These are phyloP conservation scores for Typha latifolia DNA, from an alignment of 176 grass and related monocot species.

Conservation along the genomic window DNA sequence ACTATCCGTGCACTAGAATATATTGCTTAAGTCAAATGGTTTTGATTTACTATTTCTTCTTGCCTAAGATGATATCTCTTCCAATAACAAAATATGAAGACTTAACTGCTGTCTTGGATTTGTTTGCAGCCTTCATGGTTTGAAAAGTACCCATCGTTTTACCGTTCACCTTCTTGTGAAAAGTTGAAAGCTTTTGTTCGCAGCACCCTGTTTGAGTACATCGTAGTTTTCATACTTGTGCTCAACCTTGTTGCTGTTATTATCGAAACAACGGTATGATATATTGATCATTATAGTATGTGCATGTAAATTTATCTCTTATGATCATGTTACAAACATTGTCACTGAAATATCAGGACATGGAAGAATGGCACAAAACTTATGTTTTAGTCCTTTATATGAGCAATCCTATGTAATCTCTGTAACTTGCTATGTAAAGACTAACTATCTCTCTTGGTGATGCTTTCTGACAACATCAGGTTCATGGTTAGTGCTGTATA, in stretches of 20 bases:
- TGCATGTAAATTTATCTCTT: no score
- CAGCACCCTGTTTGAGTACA: slow-evolving; percentile 62
- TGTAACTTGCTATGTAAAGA: no score
- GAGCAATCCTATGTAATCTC: no score
- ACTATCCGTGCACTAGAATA: no score
- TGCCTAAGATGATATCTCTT: slow-evolving; percentile 1
- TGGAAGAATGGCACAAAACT: no score
- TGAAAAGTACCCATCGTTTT: slow-evolving; percentile 76
- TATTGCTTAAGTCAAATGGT: not conserved
- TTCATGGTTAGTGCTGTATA: not conserved
- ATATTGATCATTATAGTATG: not conserved
- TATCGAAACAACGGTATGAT: slow-evolving; percentile 90
- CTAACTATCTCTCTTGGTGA: not conserved
- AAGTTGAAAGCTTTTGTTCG: slow-evolving; percentile 68
- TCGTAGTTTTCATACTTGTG: slow-evolving; percentile 61
- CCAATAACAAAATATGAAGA: not conserved
- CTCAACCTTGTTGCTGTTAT: slow-evolving; percentile 82
- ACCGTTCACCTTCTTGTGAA: slow-evolving; percentile 55
- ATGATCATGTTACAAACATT: no score
- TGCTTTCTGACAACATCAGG: not conserved
- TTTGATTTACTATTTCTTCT: slow-evolving; percentile 15
- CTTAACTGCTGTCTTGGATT: slow-evolving; percentile 21
- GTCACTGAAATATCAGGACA: no score
- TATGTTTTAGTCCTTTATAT: no score
- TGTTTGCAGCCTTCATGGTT: slow-evolving; percentile 83